Base-by-base conservation (phyloP, 345 rosid species). In the Citrus inodora region DNA sequence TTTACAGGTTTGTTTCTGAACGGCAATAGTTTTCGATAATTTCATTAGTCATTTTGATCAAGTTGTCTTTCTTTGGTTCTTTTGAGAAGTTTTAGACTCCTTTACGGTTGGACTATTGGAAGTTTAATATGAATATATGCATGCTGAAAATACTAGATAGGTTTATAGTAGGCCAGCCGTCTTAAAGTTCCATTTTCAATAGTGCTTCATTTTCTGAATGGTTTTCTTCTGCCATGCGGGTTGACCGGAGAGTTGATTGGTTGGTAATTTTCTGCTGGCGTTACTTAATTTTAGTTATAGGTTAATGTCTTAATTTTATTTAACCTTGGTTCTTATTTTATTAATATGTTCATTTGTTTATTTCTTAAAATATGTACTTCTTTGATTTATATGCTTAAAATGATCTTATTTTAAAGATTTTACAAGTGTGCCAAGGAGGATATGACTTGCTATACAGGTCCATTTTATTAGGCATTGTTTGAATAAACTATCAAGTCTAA, bases 1-100 rank as follows among this genome's bases (percentile, higher is more conserved):
- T 79, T 68, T 95, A 42, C 88, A 93, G 92, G 98, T 93, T 27
- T 72, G 51, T 74, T 38, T 70, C 82, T 85, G 53, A 74, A 55
- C n/a, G 59, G 7, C 76, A 27, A 9, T 25, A 30, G 32, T 28
- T 3, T 74, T 40, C 9, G 5, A 25, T 60, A 25, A 37, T 17
- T 22, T n/a, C 28, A 32, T 32, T 32, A 32, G 33, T 32, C 53
- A 4, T 24, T 90, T 28, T 61, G 33, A 7, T 46, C 13, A 56
- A 58, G 65, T 21, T 19, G 14, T 14, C 46, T 42, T 14, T 42
- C 6, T 17, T 42, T 42, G 33, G 11, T 69, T 42, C 24, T 2
- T 68, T 68, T 42, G 33, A 42, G 46, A 42, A 68, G 21, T 42
- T 67, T 25, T 40, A 13, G 53, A n/a, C 21, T 40, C 51, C 9